Evolutionary conservation across 768 basidiomycete genomes (phyloP), one percentile per base, ranked within the genome.

Genomic region (Amanita fuliginea): DNA sequence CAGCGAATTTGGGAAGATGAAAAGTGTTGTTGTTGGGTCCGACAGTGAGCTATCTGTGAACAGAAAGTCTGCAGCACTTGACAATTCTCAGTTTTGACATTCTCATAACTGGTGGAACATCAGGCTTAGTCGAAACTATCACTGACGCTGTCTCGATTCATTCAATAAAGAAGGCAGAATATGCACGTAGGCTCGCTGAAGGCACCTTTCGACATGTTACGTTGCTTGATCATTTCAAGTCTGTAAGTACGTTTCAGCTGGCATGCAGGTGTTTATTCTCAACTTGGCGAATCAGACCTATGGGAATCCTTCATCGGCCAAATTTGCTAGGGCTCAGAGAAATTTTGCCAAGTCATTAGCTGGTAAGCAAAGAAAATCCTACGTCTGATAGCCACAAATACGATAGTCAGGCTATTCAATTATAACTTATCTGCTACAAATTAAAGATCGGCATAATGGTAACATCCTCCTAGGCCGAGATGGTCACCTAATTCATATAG

Each of bases 151-250:
- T 98, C 0, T 98, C 96, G 4, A 91, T 99, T 56, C 96, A 99
- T 62, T 98, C 96, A 1, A 96, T 99, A 64, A 99, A 99, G 74
- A 99, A 99, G 67, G 87, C 91, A 2, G 95, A 96, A 62, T 98
- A 98, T 64, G 94, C 95, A 1, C 78, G 90, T 56, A 75, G 91
- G 48, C 66, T 95, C 48, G 78, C 90, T 3, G 78, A 80, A 56
- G 86, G 91, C 28, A 77, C 81, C 47, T 68, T 95, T 16, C 87
- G 86, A 30, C 83, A 93, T 60, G 95, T 96, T 42, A 88, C 88
- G 1, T 63, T 99, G 46, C 67, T 91, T 55, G 94, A 99, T 61
- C 91, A 99, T 65, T 99, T 96, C 64, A 80, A 78, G 61, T 78
- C 81, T 50, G 91, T 91, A 54, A 55, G 84, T 69, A 14, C 11